A percentile compares a stretch with the other conserved stretches of the same genome.
Evolutionary conservation across 2,329 filamentous ascomycete genomes (phyloP).

Genomic region (Clonostachys solani): DNA sequence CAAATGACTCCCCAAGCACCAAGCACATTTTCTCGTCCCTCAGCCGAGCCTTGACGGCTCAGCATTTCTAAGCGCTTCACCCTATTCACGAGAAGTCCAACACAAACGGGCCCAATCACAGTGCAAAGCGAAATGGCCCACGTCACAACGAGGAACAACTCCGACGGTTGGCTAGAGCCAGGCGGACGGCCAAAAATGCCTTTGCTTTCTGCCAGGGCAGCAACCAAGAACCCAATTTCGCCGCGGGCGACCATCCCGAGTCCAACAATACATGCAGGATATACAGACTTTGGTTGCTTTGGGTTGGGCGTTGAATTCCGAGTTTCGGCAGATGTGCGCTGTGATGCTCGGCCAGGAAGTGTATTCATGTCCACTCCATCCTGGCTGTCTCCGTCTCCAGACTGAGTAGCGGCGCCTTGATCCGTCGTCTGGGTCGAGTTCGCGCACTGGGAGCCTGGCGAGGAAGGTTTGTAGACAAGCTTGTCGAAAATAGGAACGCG

Average conservation of each 20-base stretch:
- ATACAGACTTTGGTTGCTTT: slow-evolving; percentile 54
- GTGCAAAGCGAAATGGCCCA: slow-evolving; percentile 56
- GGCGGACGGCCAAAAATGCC: slow-evolving; percentile 26
- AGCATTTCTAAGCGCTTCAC: slow-evolving; percentile 26
- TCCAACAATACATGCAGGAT: slow-evolving; percentile 63
- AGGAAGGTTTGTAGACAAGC: no score
- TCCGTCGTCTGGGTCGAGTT: not conserved
- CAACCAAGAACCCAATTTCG: slow-evolving; percentile 76
- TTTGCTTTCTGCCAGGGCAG: slow-evolving; percentile 57
- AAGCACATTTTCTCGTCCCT: not conserved
- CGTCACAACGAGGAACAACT: slow-evolving; percentile 46
- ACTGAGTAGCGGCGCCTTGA: not conserved
- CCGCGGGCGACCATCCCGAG: slow-evolving; percentile 71
- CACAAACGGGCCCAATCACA: slow-evolving; percentile 41
- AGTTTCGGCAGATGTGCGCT: not conserved
- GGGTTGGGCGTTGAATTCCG: no score
- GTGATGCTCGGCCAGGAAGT: not conserved
- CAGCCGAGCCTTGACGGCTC: not conserved
- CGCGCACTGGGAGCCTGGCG: no score
- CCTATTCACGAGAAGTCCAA: slow-evolving; percentile 39
- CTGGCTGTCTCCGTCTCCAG: not conserved
- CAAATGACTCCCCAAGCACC: not conserved
- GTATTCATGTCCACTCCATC: no score
- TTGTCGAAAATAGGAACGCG: no score
- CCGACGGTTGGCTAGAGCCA: slow-evolving; percentile 13